Percentiles rank a stretch among this genome's conserved stretches.
These are phyloP conservation scores for Ceratobasidium sp. DNA, from an alignment of 1,284 basidiomycete species.

Conservation along the genomic window DNA sequence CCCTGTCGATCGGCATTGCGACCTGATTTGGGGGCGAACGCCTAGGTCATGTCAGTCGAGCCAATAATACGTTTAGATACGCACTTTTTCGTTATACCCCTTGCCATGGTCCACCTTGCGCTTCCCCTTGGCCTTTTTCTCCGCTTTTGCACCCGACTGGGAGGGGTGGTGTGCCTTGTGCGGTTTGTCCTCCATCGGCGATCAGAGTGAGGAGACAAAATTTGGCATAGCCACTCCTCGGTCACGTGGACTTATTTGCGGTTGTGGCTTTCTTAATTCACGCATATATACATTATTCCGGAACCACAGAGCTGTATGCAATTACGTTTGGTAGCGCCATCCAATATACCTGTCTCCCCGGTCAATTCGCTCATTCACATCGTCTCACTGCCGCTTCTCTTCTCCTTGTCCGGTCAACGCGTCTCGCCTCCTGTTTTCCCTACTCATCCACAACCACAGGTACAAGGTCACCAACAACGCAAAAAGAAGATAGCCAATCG, in stretches of 20 bases:
- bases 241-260: background rate
- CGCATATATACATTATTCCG: too few species aligned
- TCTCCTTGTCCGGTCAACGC: constrained; percentile 3
- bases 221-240: constrained; percentile 37
- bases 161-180: constrained; percentile 85
- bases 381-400: constrained; percentile 14
- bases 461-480: constrained; percentile 63
- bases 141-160: constrained; percentile 78
- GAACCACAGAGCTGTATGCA: background rate
- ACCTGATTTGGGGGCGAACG: constrained; percentile 94
- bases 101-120: constrained; percentile 66
- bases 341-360: constrained; percentile 58
- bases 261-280: too few species aligned
- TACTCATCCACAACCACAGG: constrained; percentile 66
- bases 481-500: constrained; percentile 70
- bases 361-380: constrained; percentile 52
- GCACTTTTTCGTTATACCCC: constrained; percentile 92
- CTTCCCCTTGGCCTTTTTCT: constrained; percentile 77
- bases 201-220: constrained; percentile 19
- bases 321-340: constrained; percentile 59
- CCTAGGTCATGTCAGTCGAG: constrained; percentile 55
- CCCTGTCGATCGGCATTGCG: constrained; percentile 89
- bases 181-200: constrained; percentile 71
- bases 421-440: constrained; percentile 67
- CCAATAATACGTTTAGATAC: constrained; percentile 48